Evolutionary conservation across 257 asterid genomes (phyloP).

Genomic region (Solanum chaucha): DNA sequence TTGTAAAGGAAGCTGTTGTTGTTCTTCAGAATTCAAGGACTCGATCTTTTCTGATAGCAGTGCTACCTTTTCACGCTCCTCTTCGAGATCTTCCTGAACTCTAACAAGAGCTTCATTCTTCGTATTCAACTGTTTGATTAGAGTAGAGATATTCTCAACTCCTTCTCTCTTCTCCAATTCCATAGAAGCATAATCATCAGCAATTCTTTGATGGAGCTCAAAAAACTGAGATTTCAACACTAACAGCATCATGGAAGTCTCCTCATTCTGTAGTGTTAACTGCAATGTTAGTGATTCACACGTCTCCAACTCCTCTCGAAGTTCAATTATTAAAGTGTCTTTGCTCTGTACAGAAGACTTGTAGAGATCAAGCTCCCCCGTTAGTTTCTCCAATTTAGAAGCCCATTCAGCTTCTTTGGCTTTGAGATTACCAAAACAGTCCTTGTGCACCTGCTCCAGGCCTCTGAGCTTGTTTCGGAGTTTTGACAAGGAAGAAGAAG

Average conservation of each 20-base stretch:
- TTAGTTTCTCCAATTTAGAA: slow-evolving; percentile 36
- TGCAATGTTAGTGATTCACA: slow-evolving; percentile 44
- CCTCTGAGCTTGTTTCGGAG: slow-evolving; percentile 56
- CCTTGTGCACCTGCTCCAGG: slow-evolving; percentile 52
- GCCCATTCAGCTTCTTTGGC: slow-evolving; percentile 67
- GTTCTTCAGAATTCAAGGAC: slow-evolving; percentile 27
- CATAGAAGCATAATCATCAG: slow-evolving; percentile 18
- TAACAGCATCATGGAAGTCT: slow-evolving; percentile 41
- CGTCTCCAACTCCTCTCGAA: slow-evolving; percentile 45
- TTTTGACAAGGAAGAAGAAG: slow-evolving; percentile 54
- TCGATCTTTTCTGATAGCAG: slow-evolving; percentile 27
- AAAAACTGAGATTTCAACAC: slow-evolving; percentile 51
- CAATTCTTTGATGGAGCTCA: slow-evolving; percentile 39
- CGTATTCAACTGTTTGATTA: slow-evolving; percentile 39
- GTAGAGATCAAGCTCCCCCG: slow-evolving; percentile 34
- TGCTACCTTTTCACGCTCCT: slow-evolving; percentile 41
- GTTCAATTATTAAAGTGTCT: slow-evolving; percentile 37
- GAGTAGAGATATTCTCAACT: slow-evolving; percentile 16
- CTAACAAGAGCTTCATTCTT: slow-evolving; percentile 33
- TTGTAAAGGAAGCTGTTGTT: slow-evolving; percentile 36
- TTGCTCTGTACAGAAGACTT: slow-evolving; percentile 31
- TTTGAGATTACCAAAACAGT: slow-evolving; percentile 43
- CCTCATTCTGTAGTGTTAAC: slow-evolving; percentile 54
- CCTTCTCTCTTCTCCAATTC: slow-evolving; percentile 19
- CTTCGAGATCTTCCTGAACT: slow-evolving; percentile 49